Base-by-base conservation (phyloP, 2,329 filamentous ascomycete species). In the Fusarium protoensiforme region DNA sequence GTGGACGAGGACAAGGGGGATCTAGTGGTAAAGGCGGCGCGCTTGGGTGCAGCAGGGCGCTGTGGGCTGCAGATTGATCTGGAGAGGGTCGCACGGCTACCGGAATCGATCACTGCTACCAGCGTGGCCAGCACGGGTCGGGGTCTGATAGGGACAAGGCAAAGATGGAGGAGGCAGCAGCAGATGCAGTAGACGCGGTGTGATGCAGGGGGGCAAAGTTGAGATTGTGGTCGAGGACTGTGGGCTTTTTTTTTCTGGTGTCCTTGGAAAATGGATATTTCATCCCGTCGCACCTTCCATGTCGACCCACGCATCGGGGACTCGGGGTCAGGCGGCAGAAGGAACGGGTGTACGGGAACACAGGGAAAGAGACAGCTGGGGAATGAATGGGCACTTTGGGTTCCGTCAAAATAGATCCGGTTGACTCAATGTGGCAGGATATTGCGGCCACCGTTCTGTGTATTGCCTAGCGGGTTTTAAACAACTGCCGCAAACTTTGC, bases 41-140 rank as follows among this genome's bases (percentile, higher is more conserved):
- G 72, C 64, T 65, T 72, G 54, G 60, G 62, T 64, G 61, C 71
- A 46, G 72, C 60, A 63, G 59, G 67, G 69, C 65, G 62, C 39
- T 60, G 64, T 67, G 63, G 61, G 48, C 48, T 72, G 65, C 72
- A 72, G 57, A 68, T 61, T 75, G 70, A 75, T 72, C 63, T 71
- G 29, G 48, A 64, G 61, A 61, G 72, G 56, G 69, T 69, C 38
- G 29, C 65, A 76, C 72, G 36, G 58, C 61, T 58, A 46, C 65
- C 27, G 35, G 59, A 61, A 60, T 71, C 69, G 64, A 67, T 43
- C 38, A 54, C 41, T 46, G 27, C 27, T 56, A 68, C 64, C 54
- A 56, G 69, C 33, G 29, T 38, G 58, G 43, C 62, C 53, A 64
- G 39, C 64, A 64, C 16, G 41, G 48, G 63, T 53, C 62, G 60